These are phyloP conservation scores for Wickerhamomyces strasburgensis DNA, from an alignment of 805 yeast genomes.

Conservation along the genomic window DNA sequence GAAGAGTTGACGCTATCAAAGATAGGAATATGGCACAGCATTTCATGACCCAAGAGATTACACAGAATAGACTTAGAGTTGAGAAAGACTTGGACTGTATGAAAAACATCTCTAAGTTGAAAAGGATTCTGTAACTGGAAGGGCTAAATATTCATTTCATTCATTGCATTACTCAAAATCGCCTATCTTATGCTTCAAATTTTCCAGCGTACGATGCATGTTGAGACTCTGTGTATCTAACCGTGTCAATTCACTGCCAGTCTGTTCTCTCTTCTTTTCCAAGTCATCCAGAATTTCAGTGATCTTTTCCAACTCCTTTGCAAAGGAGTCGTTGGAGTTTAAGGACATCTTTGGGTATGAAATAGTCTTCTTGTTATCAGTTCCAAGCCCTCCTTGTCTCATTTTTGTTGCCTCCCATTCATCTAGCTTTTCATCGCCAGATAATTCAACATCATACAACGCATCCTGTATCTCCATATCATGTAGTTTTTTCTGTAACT, in stretches of 20 bases:
- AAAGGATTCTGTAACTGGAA: too few species aligned
- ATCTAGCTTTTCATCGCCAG: conserved; percentile 19
- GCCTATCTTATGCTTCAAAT: too few species aligned
- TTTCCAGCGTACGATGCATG: too few species aligned
- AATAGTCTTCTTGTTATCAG: neutral
- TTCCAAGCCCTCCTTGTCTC: conserved; percentile 11
- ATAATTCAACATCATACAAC: conserved; percentile 25
- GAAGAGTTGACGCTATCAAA: neutral
- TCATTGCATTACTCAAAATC: too few species aligned
- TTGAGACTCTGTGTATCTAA: too few species aligned
- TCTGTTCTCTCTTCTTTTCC: neutral
- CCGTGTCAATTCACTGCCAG: conserved; percentile 2
- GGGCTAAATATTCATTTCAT: too few species aligned
- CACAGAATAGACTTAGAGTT: too few species aligned
- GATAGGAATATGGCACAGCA: too few species aligned
- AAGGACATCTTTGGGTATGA: conserved; percentile 8
- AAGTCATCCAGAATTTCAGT: conserved; percentile 1
- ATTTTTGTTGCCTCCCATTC: conserved; percentile 19
- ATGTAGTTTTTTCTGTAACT: conserved; percentile 22
- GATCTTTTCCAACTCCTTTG: conserved; percentile 1
- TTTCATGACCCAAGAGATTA: too few species aligned
- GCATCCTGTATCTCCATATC: conserved; percentile 32
- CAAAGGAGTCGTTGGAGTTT: conserved; percentile 4
- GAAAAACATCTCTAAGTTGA: too few species aligned
- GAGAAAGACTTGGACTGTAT: too few species aligned